phyloP scores from a whole-genome alignment of 805 yeast species.

The Yarrowia osloensis region DNA sequence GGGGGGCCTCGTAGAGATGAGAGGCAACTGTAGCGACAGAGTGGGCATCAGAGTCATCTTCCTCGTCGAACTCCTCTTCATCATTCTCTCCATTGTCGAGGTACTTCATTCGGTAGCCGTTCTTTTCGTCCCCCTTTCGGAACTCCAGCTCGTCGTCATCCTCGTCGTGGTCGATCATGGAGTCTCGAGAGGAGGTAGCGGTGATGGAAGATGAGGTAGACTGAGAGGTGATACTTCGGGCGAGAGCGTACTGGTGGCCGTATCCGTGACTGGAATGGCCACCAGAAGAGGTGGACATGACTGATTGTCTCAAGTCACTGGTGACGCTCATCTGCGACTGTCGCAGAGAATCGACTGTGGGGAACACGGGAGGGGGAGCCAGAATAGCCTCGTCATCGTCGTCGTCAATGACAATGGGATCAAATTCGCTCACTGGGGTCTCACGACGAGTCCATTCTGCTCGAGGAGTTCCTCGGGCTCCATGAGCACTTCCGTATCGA shows the following conservation, averaged over 20 bases:
- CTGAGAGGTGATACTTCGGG: conserved; percentile 21
- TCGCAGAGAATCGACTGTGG: conserved; percentile 27
- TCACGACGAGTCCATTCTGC: conserved; percentile 68
- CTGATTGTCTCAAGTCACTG: conserved; percentile 12
- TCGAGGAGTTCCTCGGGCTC: conserved; percentile 52
- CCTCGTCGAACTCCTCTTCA: neutral
- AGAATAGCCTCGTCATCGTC: conserved; percentile 13
- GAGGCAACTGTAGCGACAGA: conserved; percentile 36
- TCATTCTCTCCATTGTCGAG: conserved; percentile 20
- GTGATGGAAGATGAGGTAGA: conserved; percentile 12
- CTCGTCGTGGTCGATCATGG: conserved; percentile 16
- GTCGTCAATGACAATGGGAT: conserved; percentile 36
- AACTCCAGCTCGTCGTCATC: conserved; percentile 18
- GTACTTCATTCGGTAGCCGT: conserved; percentile 28
- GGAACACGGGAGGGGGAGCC: conserved; percentile 30
- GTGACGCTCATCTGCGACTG: conserved; percentile 15
- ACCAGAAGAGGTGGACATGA: conserved; percentile 19
- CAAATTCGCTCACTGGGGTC: conserved; percentile 53
- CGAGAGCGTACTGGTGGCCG: neutral
- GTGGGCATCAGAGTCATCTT: conserved; percentile 24
- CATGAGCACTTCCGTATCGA: conserved; percentile 33
- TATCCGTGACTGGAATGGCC: conserved; percentile 16
- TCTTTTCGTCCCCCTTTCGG: conserved; percentile 19
- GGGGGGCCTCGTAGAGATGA: conserved; percentile 37
- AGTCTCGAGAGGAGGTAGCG: conserved; percentile 16